Conservation (phyloP, 2,329 filamentous ascomycete species). For the Tolypocladium ovalisporum region DNA sequence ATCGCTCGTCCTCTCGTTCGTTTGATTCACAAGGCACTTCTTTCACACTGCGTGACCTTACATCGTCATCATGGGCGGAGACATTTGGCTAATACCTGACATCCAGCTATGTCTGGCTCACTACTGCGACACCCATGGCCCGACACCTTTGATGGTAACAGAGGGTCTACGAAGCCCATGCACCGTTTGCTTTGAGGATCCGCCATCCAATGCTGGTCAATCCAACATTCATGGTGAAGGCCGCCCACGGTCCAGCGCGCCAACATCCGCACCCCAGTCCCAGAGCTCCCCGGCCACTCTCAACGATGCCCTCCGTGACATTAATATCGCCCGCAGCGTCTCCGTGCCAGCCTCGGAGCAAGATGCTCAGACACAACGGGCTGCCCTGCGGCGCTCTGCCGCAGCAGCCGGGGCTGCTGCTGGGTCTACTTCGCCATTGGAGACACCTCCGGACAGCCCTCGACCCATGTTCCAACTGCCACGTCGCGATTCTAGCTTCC, state of each 20-base stretch:
- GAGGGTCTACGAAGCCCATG: constrained; percentile 54
- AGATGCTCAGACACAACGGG: constrained; percentile 31
- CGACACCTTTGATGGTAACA: constrained; percentile 59
- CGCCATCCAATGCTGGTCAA: not conserved
- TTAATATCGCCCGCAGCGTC: constrained; percentile 33
- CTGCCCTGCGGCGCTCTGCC: constrained; percentile 29
- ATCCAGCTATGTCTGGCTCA: constrained; percentile 58
- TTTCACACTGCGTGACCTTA: not conserved
- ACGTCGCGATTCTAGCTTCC: constrained; percentile 48
- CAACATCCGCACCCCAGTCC: constrained; percentile 20
- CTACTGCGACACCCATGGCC: constrained; percentile 61
- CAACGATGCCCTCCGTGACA: constrained; percentile 35
- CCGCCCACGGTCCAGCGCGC: constrained; percentile 29
- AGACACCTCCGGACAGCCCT: constrained; percentile 49
- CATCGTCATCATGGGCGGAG: constrained; percentile 15
- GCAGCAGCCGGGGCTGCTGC: constrained; percentile 12
- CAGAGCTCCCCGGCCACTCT: constrained; percentile 26
- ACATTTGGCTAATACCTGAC: constrained; percentile 19
- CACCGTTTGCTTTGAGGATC: constrained; percentile 42
- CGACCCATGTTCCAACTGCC: constrained; percentile 27
- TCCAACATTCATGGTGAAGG: constrained; percentile 14
- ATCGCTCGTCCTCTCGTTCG: not conserved
- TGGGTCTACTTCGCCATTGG: constrained; percentile 29
- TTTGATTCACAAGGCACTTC: not conserved
- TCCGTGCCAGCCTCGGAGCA: constrained; percentile 33